Conservation (phyloP, 2,329 filamentous ascomycete species). For the Hypoxylon sp. region DNA sequence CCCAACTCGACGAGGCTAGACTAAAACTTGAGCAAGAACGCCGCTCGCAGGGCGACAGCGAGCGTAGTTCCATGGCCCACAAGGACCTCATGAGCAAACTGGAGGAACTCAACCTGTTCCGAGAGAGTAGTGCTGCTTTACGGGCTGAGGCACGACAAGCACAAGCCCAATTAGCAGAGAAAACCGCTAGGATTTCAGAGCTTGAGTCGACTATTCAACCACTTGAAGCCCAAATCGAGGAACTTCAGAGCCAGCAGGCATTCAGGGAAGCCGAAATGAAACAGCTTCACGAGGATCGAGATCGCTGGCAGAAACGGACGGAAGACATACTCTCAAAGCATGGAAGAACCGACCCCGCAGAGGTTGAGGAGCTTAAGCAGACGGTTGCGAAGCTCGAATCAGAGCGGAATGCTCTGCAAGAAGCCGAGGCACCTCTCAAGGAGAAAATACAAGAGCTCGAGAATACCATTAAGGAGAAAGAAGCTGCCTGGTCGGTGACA, state of each 20-base stretch:
- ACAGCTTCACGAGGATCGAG: constrained; percentile 89
- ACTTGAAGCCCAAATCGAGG: constrained; percentile 82
- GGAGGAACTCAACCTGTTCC: constrained; percentile 94
- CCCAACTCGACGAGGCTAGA: constrained; percentile 88
- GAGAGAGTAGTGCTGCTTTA: constrained; percentile 92
- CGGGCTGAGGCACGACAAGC: constrained; percentile 88
- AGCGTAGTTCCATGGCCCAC: constrained; percentile 82
- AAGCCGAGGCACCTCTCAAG: constrained; percentile 66
- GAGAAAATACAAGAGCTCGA: constrained; percentile 69
- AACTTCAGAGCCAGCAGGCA: constrained; percentile 84
- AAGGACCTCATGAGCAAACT: constrained; percentile 94
- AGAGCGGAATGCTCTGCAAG: constrained; percentile 73
- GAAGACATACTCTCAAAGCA: constrained; percentile 97
- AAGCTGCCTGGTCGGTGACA: constrained; percentile 67
- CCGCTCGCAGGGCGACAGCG: constrained; percentile 79
- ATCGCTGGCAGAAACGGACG: constrained; percentile 95
- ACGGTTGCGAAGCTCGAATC: constrained; percentile 76
- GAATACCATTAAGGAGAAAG: constrained; percentile 67
- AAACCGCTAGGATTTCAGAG: constrained; percentile 80
- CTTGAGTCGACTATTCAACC: constrained; percentile 84
- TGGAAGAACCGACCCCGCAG: constrained; percentile 92
- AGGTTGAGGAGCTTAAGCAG: constrained; percentile 90
- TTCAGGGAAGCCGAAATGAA: constrained; percentile 90
- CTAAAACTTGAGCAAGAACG: constrained; percentile 94
- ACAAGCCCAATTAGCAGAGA: constrained; percentile 81